phyloP scores from a whole-genome alignment of 805 yeast genomes.

The Barnettozyma siamensis region DNA sequence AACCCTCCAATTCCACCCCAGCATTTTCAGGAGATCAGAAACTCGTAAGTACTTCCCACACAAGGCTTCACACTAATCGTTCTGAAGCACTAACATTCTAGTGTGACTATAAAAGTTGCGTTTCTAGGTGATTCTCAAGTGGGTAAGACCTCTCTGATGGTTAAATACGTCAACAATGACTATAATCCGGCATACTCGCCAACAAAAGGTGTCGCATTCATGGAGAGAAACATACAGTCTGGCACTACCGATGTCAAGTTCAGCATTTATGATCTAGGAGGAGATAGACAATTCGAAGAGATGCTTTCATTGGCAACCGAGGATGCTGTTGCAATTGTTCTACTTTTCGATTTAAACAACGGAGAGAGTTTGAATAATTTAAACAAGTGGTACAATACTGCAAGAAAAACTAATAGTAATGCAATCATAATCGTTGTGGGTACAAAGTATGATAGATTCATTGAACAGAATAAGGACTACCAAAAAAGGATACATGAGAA shows the following conservation, averaged over 20 bases:
- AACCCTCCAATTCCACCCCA: constrained; percentile 20
- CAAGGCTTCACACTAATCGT: too few relatives aligned
- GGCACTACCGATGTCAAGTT: constrained; percentile 85
- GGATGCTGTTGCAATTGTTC: constrained; percentile 87
- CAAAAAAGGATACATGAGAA: constrained; percentile 80
- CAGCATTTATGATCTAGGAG: constrained; percentile 94
- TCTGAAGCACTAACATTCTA: constrained; percentile 1
- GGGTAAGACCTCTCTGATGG: constrained; percentile 95
- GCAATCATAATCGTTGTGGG: constrained; percentile 92
- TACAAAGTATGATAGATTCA: constrained; percentile 85
- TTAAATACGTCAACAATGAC: constrained; percentile 91
- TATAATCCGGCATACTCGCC: constrained; percentile 90
- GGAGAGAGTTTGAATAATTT: constrained; percentile 81
- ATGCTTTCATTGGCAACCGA: constrained; percentile 91
- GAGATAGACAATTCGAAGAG: constrained; percentile 89
- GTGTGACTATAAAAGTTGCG: constrained; percentile 77
- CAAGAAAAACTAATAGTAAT: constrained; percentile 80
- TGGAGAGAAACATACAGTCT: constrained; percentile 83
- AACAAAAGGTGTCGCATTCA: constrained; percentile 90
- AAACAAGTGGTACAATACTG: constrained; percentile 92
- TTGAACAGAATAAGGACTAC: constrained; percentile 70
- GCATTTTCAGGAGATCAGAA: constrained; percentile 17
- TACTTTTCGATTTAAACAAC: constrained; percentile 85
- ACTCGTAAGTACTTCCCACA: constrained; percentile 20
- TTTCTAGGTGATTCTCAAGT: constrained; percentile 93